Evolutionary conservation across 2,329 filamentous ascomycete genomes (phyloP), one percentile per base, ranked within the genome.

Genomic region (Apiospora kogelbergensis): DNA sequence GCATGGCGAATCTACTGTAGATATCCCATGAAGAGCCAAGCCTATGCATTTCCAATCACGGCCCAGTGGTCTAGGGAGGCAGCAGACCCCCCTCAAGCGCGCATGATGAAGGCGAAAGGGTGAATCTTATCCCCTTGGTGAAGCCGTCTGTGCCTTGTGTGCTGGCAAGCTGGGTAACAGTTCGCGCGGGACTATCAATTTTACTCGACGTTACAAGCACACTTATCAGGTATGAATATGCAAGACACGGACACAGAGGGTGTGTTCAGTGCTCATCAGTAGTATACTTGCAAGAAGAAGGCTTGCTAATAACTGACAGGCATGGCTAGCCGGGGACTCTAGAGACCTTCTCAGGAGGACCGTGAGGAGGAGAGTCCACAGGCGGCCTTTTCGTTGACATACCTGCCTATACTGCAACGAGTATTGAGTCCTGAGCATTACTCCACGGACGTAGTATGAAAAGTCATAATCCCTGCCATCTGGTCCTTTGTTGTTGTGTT

Each of bases 361-460:
- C 53, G 53, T 60, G 53, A 60, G 53, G 53, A n/a, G 30, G 53
- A n/a, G 48, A 60, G 53, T 60, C 53, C 53, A 60, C 30, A 60
- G 53, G 53, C 30, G 53, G 53, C 37, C 53, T 37, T 60, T 37
- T 17, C 53, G 22, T 37, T 60, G n/a, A 17, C 53, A 37, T 10
- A n/a, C 30, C 53, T 60, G 30, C 53, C 30, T 60, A 60, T 60
- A 60, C 53, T 60, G 53, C 53, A 60, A 37, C 24, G 63, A 65
- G 63, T n/a, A 65, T n/a, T 65, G 63, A 30, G 40, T 53, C 65
- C 65, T 66, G 65, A 66, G 65, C 30, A 13, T 24, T n/a, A 30
- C 65, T 66, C 65, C 65, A 66, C 44, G 65, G 26, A 41, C 44
- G 65, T 53, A 26, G 65, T 30, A 66, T 33, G 53, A 46, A 46